A percentile compares a stretch with the other conserved stretches of the same genome.
These are phyloP conservation scores for Penicillium paneum DNA, from an alignment of 2,329 filamentous ascomycete genomes.

Conservation along the genomic window DNA sequence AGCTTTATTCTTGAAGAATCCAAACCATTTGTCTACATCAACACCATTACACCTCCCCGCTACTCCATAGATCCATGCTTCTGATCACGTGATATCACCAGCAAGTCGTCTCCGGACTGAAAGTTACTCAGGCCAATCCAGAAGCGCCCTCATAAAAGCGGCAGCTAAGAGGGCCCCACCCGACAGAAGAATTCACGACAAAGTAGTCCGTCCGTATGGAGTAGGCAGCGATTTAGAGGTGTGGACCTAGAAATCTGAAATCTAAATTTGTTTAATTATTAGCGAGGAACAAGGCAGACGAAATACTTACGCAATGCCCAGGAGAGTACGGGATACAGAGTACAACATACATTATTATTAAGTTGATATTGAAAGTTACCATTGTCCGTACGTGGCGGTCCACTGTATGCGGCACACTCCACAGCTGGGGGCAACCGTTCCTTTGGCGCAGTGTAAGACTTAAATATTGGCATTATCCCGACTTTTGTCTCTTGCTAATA, in stretches of 20 bases:
- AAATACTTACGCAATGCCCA: neutral
- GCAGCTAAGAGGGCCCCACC: neutral
- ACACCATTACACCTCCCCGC: too few species aligned
- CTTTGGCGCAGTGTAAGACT: slow-evolving; percentile 4
- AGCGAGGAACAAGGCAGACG: neutral
- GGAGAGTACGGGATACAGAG: too few species aligned
- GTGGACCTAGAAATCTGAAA: neutral
- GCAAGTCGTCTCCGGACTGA: neutral
- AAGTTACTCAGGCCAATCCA: neutral
- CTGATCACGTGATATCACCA: neutral
- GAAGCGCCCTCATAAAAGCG: neutral
- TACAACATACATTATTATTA: neutral
- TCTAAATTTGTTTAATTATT: neutral
- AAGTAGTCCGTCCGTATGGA: neutral
- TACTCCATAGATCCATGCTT: too few species aligned
- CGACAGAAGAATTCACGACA: neutral
- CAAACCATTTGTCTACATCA: too few species aligned
- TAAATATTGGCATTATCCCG: neutral
- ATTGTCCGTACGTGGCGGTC: neutral
- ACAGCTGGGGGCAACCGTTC: slow-evolving; percentile 17
- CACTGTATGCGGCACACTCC: slow-evolving; percentile 5
- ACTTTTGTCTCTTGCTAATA: neutral
- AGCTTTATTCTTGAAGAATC: too few species aligned
- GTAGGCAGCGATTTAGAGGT: neutral
- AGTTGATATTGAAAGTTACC: neutral